Conservation (phyloP, 179 eudicot species). For the Silene vulgaris region DNA sequence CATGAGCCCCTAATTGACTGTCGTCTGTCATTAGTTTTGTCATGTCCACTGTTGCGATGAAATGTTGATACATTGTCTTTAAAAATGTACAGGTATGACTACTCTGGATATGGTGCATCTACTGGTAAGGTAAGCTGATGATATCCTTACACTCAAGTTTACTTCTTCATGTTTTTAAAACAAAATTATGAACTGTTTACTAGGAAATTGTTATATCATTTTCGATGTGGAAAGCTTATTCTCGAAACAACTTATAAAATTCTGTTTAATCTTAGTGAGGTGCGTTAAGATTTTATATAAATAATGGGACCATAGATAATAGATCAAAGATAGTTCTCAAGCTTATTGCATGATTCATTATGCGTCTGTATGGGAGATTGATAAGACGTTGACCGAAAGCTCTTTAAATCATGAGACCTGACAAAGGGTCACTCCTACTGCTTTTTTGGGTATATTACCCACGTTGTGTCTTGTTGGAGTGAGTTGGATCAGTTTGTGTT, state of each 20-base stretch:
- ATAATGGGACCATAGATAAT: neutral
- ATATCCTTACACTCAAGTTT: conserved; percentile 6
- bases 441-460: too few species aligned
- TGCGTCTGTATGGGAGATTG: neutral
- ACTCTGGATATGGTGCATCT: conserved; percentile 88
- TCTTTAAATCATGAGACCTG: too few species aligned
- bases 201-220: neutral
- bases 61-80: conserved; percentile 19
- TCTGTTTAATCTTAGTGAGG: neutral
- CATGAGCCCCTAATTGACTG: neutral
- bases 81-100: conserved; percentile 58
- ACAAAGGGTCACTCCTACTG: too few species aligned
- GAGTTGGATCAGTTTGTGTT: too few species aligned
- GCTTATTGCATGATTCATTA: neutral
- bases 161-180: too few species aligned
- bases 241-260: neutral
- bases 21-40: neutral
- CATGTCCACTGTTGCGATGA: conserved; percentile 1
- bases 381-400: neutral
- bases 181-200: too few species aligned
- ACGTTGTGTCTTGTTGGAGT: too few species aligned
- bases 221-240: neutral
- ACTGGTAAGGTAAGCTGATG: conserved; percentile 61
- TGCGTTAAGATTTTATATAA: neutral
- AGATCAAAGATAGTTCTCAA: neutral